Percentiles rank a stretch among this genome's conserved stretches.
Conservation (phyloP, 2,329 filamentous ascomycete genomes). For the Parastagonospora nodorum region DNA sequence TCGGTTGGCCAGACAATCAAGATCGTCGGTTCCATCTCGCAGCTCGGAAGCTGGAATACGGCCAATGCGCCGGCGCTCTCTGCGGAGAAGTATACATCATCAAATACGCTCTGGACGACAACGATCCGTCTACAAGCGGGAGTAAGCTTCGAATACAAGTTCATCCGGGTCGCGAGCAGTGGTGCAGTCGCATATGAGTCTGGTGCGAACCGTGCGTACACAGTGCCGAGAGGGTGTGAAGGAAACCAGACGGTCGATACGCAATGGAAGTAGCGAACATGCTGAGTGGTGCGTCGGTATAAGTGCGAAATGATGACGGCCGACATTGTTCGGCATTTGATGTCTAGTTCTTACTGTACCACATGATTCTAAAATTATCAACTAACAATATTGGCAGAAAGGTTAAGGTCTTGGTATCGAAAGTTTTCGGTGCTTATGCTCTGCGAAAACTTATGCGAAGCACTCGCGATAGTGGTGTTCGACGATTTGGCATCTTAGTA, state of each 20-base stretch:
- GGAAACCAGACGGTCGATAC: constrained; percentile 20
- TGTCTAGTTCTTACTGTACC: too few relatives aligned
- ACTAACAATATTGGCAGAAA: too few relatives aligned
- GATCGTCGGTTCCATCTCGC: constrained; percentile 50
- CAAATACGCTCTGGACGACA: constrained; percentile 54
- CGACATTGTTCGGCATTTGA: too few relatives aligned
- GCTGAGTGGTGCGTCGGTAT: neutral
- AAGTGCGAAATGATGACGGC: too few relatives aligned
- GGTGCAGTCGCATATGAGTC: constrained; percentile 54
- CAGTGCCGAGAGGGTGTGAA: constrained; percentile 30
- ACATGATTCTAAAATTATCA: too few relatives aligned
- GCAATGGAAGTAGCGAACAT: constrained; percentile 26
- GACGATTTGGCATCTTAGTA: too few relatives aligned
- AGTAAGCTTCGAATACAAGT: constrained; percentile 53
- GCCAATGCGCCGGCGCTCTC: constrained; percentile 47
- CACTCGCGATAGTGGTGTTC: too few relatives aligned
- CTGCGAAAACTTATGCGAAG: too few relatives aligned
- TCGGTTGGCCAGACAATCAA: constrained; percentile 57
- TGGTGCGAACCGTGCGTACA: constrained; percentile 48
- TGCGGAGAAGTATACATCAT: constrained; percentile 50
- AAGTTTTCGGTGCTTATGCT: too few relatives aligned
- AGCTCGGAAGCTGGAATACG: constrained; percentile 53
- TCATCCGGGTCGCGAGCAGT: constrained; percentile 53
- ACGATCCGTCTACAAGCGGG: constrained; percentile 50
- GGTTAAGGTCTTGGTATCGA: too few relatives aligned